phyloP scores from a whole-genome alignment of 306 rosid species.

The Cicer yamashitae region DNA sequence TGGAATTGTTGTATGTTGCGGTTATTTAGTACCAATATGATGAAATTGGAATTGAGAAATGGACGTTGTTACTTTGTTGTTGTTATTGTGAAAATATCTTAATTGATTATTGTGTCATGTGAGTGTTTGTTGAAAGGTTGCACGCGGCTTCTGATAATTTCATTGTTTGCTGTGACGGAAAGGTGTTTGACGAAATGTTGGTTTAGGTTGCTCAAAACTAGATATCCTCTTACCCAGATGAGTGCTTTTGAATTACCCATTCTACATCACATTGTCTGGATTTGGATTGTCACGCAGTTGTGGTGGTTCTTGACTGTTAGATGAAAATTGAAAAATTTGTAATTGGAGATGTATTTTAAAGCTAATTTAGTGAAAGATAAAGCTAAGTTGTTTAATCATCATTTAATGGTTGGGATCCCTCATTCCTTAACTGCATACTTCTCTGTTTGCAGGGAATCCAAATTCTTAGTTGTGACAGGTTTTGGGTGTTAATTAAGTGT shows the following conservation, averaged over 20 bases:
- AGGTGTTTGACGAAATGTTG: conserved; percentile 44
- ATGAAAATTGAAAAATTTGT: no score
- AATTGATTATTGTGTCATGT: neutral
- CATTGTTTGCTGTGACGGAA: conserved; percentile 3
- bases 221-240: neutral
- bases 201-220: conserved; percentile 3
- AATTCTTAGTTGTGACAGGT: neutral
- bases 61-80: conserved; percentile 2
- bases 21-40: neutral
- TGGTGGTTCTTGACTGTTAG: no score
- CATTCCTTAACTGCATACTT: no score
- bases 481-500: neutral
- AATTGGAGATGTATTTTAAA: no score
- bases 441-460: neutral
- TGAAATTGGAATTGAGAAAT: conserved; percentile 39
- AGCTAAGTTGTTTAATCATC: no score
- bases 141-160: conserved; percentile 3
- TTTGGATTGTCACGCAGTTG: neutral
- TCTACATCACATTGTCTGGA: neutral
- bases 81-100: neutral
- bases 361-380: no score
- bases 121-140: conserved; percentile 28
- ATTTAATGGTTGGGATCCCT: no score
- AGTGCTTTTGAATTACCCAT: neutral
- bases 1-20: neutral